Evolutionary conservation across 805 yeast species (phyloP).

Genomic region (Brettanomyces custersianus): DNA sequence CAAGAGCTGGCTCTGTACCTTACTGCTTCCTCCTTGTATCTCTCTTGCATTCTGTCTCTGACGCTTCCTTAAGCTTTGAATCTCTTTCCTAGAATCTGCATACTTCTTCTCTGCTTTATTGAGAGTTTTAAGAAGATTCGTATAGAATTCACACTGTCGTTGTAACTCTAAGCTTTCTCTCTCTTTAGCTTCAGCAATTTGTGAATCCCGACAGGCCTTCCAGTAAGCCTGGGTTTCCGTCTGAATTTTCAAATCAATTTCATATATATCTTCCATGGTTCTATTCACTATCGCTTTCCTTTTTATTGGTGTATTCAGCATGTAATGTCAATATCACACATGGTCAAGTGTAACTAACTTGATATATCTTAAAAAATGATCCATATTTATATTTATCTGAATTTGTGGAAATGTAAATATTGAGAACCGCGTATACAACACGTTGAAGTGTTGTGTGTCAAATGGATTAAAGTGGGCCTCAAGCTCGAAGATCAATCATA

Average conservation of each 20-base stretch:
- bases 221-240: background rate
- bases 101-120: constrained; percentile 3
- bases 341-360: no score
- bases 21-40: background rate
- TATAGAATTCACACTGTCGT: background rate
- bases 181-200: background rate
- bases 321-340: no score
- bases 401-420: no score
- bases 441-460: no score
- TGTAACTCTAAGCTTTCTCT: background rate
- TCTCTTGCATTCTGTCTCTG: background rate
- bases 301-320: no score
- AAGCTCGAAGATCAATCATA: no score
- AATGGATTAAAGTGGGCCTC: no score
- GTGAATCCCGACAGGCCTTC: background rate
- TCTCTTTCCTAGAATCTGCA: background rate
- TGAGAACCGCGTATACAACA: no score
- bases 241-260: background rate
- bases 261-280: background rate
- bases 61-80: background rate
- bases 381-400: no score
- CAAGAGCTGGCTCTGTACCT: background rate
- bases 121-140: background rate
- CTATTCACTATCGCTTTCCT: background rate
- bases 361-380: no score